Evolutionary conservation across 805 yeast genomes (phyloP).

Genomic region (Kodamaea sagamina): DNA sequence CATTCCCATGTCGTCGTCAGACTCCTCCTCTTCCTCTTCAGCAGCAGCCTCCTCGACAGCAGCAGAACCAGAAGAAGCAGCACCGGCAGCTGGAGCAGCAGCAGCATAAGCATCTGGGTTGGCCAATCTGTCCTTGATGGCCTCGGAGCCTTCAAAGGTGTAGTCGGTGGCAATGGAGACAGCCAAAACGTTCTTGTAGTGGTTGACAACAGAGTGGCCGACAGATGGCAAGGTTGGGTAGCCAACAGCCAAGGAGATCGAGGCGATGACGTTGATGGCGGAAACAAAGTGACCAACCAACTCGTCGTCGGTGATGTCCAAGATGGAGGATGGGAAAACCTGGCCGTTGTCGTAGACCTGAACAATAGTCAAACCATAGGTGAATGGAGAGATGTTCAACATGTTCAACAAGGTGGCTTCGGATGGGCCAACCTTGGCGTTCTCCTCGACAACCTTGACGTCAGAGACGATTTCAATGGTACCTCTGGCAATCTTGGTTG

Average conservation of each 20-base stretch:
- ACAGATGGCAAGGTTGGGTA: conserved; percentile 99
- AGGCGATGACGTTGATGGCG: conserved; percentile 92
- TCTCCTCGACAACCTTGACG: conserved; percentile 89
- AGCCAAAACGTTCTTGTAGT: conserved; percentile 98
- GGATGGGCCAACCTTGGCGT: conserved; percentile 94
- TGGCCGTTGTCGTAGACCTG: conserved; percentile 99
- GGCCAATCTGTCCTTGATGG: conserved; percentile 98
- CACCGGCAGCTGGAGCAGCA: conserved; percentile 97
- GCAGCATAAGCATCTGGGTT: conserved; percentile 99
- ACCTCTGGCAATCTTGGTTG: conserved; percentile 99
- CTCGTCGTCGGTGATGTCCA: conserved; percentile 98
- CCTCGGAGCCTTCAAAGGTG: conserved; percentile 99
- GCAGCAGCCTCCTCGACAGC: conserved; percentile 73
- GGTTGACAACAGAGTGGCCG: conserved; percentile 97
- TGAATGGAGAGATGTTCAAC: conserved; percentile 99
- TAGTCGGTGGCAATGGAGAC: conserved; percentile 97
- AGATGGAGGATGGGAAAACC: conserved; percentile 93
- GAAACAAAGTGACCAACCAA: conserved; percentile 87
- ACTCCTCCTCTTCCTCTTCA: conserved; percentile 67
- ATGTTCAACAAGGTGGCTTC: conserved; percentile 98
- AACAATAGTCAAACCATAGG: conserved; percentile 95
- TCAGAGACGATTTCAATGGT: conserved; percentile 98
- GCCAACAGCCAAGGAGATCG: conserved; percentile 94
- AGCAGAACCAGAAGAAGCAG: conserved; percentile 58
- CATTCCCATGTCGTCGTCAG: conserved; percentile 95